Percentiles rank a stretch among this genome's conserved stretches.
Conservation (phyloP, 306 rosid species). For the Pterocarpus macrocarpus region DNA sequence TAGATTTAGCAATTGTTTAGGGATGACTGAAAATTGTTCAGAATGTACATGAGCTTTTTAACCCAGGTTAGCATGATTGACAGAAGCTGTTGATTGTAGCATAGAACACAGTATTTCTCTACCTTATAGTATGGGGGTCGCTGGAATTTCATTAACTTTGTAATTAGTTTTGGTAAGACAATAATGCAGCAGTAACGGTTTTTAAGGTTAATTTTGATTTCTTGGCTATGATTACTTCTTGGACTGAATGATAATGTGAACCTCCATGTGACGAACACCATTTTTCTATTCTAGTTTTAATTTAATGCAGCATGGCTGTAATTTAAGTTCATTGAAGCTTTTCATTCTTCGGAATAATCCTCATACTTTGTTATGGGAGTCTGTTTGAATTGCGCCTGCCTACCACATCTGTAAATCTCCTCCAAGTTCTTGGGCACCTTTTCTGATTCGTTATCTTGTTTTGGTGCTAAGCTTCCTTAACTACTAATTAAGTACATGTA, state of each 20-base stretch:
- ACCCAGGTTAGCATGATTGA: constrained; percentile 46
- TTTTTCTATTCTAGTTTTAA: background rate
- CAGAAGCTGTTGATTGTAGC: constrained; percentile 50
- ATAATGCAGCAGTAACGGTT: constrained; percentile 30
- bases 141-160: constrained; percentile 37
- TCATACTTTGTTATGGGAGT: background rate
- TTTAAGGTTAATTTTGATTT: constrained; percentile 26
- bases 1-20: constrained; percentile 59
- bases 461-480: background rate
- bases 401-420: background rate
- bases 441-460: background rate
- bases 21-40: constrained; percentile 42
- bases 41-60: constrained; percentile 54
- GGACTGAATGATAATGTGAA: constrained; percentile 30
- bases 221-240: constrained; percentile 26
- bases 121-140: background rate
- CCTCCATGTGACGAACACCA: background rate
- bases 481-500: too few relatives aligned
- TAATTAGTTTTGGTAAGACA: constrained; percentile 49
- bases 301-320: background rate
- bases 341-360: background rate
- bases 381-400: background rate
- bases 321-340: background rate
- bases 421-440: background rate
- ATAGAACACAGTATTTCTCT: constrained; percentile 41